A percentile compares a stretch with the other conserved stretches of the same genome.
Evolutionary conservation across 73 alveolate species (phyloP).

Genomic region (Paramecium sexaurelia): DNA sequence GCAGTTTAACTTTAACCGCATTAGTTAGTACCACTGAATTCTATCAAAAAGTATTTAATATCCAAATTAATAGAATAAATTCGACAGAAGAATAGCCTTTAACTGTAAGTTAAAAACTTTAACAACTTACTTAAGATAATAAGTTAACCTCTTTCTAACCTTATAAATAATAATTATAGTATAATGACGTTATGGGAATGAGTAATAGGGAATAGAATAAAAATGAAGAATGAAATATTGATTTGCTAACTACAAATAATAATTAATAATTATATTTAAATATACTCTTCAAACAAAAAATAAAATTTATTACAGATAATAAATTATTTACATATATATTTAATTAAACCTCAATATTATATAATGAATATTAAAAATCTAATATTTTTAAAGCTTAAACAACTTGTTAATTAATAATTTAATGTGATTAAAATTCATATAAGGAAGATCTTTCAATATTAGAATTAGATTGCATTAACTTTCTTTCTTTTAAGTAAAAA

Average conservation of each 20-base stretch:
- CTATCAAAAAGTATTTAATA: not conserved
- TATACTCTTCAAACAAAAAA: no score
- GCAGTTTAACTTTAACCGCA: not conserved
- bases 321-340: no score
- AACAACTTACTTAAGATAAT: not conserved
- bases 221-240: conserved; percentile 35
- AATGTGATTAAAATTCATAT: not conserved
- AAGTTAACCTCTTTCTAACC: conserved; percentile 3
- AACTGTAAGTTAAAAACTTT: not conserved
- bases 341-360: no score
- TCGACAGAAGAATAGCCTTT: not conserved
- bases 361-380: no score
- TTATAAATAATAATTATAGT: not conserved
- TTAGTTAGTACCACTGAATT: not conserved
- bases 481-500: not conserved
- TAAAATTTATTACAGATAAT: no score
- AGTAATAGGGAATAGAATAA: not conserved
- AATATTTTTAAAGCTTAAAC: no score
- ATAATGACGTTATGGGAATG: conserved; percentile 26
- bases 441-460: not conserved
- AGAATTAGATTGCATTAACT: not conserved
- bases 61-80: not conserved
- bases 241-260: not conserved
- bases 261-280: not conserved
- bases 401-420: not conserved